Conservation (phyloP, 2,329 filamentous ascomycete species). For the Diaporthe citriasiana region DNA sequence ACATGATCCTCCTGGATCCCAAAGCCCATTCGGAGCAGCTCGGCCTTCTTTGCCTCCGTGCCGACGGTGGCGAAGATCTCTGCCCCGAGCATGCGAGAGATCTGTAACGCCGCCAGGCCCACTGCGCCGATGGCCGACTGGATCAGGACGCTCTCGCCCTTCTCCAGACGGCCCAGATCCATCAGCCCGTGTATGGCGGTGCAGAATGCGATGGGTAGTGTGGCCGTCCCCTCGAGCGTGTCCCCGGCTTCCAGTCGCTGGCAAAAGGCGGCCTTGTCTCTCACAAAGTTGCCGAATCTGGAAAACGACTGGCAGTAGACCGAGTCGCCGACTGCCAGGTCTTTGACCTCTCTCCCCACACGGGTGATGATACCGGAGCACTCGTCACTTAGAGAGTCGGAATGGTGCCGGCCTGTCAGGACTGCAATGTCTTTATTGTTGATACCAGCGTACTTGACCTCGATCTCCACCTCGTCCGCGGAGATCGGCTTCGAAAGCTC, state of each 20-base stretch:
- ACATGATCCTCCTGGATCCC: conserved; percentile 55
- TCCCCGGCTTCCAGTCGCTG: neutral
- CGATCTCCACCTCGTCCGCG: conserved; percentile 40
- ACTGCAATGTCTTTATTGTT: conserved; percentile 40
- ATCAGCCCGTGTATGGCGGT: conserved; percentile 52
- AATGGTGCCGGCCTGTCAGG: conserved; percentile 43
- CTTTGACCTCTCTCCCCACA: conserved; percentile 22
- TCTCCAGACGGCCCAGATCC: too few relatives aligned
- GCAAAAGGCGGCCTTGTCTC: neutral
- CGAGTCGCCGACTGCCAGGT: conserved; percentile 25
- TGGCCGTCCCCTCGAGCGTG: conserved; percentile 40
- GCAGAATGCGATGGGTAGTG: conserved; percentile 45
- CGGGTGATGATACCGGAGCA: conserved; percentile 46
- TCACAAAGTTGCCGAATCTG: neutral
- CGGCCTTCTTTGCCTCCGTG: conserved; percentile 49
- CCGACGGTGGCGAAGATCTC: conserved; percentile 57
- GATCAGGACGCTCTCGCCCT: too few relatives aligned
- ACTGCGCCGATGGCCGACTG: conserved; percentile 44
- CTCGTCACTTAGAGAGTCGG: conserved; percentile 46
- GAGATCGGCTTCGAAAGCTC: conserved; percentile 6
- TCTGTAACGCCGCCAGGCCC: conserved; percentile 58
- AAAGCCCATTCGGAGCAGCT: conserved; percentile 50
- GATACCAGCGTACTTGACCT: conserved; percentile 36
- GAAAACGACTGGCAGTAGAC: neutral
- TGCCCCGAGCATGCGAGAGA: conserved; percentile 54